Conservation (phyloP, 768 basidiomycete genomes). For the Infundibulicybe gibba region DNA sequence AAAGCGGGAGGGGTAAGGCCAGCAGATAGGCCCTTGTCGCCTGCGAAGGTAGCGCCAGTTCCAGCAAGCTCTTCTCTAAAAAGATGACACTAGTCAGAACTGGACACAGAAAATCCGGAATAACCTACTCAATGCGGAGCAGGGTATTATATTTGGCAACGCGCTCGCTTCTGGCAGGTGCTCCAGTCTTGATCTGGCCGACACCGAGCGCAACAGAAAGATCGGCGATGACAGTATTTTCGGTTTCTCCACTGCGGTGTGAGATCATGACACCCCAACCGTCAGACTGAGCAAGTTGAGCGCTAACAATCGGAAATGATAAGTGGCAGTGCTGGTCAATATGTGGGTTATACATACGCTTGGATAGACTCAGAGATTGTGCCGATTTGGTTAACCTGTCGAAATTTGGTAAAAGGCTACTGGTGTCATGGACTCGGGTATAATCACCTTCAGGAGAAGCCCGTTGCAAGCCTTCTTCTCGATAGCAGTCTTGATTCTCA, state of each 20-base stretch:
- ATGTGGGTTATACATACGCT: conserved; percentile 60
- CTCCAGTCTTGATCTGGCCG: conserved; percentile 99
- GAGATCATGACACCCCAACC: conserved; percentile 99
- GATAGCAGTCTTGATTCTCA: conserved; percentile 96
- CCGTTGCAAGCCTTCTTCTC: conserved; percentile 99
- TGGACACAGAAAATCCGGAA: conserved; percentile 2
- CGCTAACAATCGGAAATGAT: conserved; percentile 39
- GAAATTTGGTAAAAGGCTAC: not conserved
- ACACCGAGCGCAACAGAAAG: conserved; percentile 89
- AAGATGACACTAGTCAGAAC: conserved; percentile 5
- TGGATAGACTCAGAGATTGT: conserved; percentile 99
- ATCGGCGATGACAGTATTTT: conserved; percentile 96
- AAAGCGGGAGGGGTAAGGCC: conserved; percentile 73
- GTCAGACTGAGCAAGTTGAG: conserved; percentile 92
- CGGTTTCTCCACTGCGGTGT: conserved; percentile 98
- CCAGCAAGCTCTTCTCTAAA: conserved; percentile 72
- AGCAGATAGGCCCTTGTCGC: conserved; percentile 73
- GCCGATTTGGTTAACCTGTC: conserved; percentile 94
- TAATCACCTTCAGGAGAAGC: conserved; percentile 81
- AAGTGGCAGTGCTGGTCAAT: not conserved
- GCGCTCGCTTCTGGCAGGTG: conserved; percentile 94
- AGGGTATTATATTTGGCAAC: conserved; percentile 92
- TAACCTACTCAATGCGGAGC: conserved; percentile 82
- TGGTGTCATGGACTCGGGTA: too few species aligned
- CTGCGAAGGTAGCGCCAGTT: conserved; percentile 68